phyloP scores from a whole-genome alignment of 2,329 filamentous ascomycete species.

The Pseudofabraea citricarpa region DNA sequence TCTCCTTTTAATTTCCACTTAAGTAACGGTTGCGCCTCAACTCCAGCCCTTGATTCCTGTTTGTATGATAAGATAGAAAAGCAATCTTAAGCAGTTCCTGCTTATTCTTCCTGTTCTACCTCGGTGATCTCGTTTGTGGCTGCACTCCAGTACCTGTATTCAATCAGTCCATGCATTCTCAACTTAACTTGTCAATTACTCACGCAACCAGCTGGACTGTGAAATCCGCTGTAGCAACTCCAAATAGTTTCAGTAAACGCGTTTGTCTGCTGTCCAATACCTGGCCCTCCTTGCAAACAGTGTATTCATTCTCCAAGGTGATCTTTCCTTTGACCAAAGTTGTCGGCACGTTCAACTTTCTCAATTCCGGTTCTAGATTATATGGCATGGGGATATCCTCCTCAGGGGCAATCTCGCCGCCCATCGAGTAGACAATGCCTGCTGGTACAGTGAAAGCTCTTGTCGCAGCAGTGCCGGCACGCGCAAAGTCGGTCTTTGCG shows the following conservation, averaged over 20 bases:
- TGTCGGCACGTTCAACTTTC: slow-evolving; percentile 85
- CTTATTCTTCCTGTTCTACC: slow-evolving; percentile 38
- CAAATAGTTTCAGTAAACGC: slow-evolving; percentile 88
- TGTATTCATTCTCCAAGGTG: slow-evolving; percentile 50
- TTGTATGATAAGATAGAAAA: slow-evolving; percentile 27
- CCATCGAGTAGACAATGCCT: slow-evolving; percentile 76
- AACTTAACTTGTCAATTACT: too few relatives aligned
- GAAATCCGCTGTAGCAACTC: slow-evolving; percentile 87
- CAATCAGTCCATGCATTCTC: too few relatives aligned
- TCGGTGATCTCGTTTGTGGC: slow-evolving; percentile 56
- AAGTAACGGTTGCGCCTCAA: slow-evolving; percentile 26
- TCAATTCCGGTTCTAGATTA: slow-evolving; percentile 83
- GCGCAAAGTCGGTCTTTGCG: slow-evolving; percentile 80
- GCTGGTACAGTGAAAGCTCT: slow-evolving; percentile 76
- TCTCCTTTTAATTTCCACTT: slow-evolving; percentile 22
- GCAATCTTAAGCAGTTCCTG: slow-evolving; percentile 9
- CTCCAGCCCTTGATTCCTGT: slow-evolving; percentile 23
- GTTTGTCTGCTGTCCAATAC: slow-evolving; percentile 88
- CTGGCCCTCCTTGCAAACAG: slow-evolving; percentile 79
- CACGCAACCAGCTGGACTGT: slow-evolving; percentile 72
- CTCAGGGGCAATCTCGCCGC: slow-evolving; percentile 72
- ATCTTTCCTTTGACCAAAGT: slow-evolving; percentile 86
- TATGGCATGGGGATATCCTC: slow-evolving; percentile 85
- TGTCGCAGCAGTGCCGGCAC: slow-evolving; percentile 72
- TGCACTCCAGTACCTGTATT: slow-evolving; percentile 55